Percentiles rank a stretch among this genome's conserved stretches.
Evolutionary conservation across 1,139 yeast species (phyloP).

Genomic region (Sugiyamaella novakii): DNA sequence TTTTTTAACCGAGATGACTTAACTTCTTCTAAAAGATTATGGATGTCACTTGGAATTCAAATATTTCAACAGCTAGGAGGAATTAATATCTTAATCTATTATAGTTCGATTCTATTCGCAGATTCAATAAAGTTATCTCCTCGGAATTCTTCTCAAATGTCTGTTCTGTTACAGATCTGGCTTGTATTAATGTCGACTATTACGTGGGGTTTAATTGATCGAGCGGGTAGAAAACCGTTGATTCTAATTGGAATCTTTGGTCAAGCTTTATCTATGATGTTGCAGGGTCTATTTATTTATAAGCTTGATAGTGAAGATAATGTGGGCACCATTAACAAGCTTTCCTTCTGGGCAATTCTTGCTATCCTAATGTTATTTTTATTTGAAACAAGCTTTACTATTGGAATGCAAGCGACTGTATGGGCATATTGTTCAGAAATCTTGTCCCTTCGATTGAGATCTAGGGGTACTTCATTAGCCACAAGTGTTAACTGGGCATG

Average conservation of each 20-base stretch:
- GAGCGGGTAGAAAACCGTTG: slow-evolving; percentile 53
- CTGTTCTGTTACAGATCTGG: slow-evolving; percentile 57
- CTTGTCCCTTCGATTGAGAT: slow-evolving; percentile 56
- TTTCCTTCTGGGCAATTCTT: slow-evolving; percentile 3
- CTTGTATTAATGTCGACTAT: slow-evolving; percentile 31
- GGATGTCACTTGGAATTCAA: slow-evolving; percentile 24
- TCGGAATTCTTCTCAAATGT: slow-evolving; percentile 55
- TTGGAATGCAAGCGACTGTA: slow-evolving; percentile 57
- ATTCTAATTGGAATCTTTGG: slow-evolving; percentile 47
- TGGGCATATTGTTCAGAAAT: slow-evolving; percentile 38
- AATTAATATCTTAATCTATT: slow-evolving; percentile 58
- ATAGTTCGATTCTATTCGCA: slow-evolving; percentile 48
- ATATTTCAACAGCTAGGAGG: slow-evolving; percentile 60
- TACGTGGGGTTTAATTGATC: slow-evolving; percentile 50
- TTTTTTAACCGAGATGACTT: slow-evolving; percentile 21
- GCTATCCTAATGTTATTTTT: slow-evolving; percentile 29
- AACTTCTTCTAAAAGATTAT: slow-evolving; percentile 21
- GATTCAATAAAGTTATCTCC: slow-evolving; percentile 51
- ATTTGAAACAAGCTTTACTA: slow-evolving; percentile 48
- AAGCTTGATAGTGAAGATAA: slow-evolving; percentile 12
- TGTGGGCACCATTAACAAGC: slow-evolving; percentile 40
- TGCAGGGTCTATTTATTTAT: slow-evolving; percentile 22
- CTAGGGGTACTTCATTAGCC: slow-evolving; percentile 53
- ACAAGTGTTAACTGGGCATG: slow-evolving; percentile 55
- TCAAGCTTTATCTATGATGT: slow-evolving; percentile 38